Percentiles rank a stretch among this genome's conserved stretches.
These are phyloP conservation scores for Torulaspora gathmanii DNA, from an alignment of 805 yeast species.

Conservation along the genomic window DNA sequence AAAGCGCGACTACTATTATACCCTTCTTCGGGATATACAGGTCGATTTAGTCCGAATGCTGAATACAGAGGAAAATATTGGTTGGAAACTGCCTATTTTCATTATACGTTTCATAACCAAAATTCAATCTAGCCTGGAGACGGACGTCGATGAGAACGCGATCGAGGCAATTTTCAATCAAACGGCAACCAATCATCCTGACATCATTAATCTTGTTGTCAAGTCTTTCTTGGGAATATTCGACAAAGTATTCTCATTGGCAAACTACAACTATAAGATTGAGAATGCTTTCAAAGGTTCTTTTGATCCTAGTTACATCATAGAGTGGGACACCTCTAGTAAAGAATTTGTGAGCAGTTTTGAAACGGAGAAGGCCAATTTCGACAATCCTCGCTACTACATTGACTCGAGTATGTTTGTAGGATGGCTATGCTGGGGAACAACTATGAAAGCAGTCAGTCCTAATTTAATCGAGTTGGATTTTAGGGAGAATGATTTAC, in stretches of 20 bases:
- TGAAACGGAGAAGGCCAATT: constrained; percentile 48
- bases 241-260: constrained; percentile 43
- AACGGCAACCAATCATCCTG: constrained; percentile 63
- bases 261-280: constrained; percentile 46
- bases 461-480: constrained; percentile 30
- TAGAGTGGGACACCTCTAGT: constrained; percentile 42
- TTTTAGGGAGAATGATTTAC: constrained; percentile 42
- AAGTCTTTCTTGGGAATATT: constrained; percentile 55
- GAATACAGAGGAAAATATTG: constrained; percentile 16
- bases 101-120: constrained; percentile 48
- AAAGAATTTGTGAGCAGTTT: constrained; percentile 41
- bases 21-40: constrained; percentile 43
- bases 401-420: constrained; percentile 52
- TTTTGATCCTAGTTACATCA: constrained; percentile 41
- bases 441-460: constrained; percentile 41
- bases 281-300: constrained; percentile 41
- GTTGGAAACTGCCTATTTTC: constrained; percentile 55
- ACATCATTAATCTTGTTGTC: constrained; percentile 53
- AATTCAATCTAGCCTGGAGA: constrained; percentile 52
- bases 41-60: constrained; percentile 30
- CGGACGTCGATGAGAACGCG: constrained; percentile 40
- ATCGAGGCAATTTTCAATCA: constrained; percentile 43
- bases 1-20: constrained; percentile 45
- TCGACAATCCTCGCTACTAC: constrained; percentile 45
- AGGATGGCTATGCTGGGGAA: constrained; percentile 79